These are phyloP conservation scores for Rhexocercosporidium sp. DNA, from an alignment of 2,329 filamentous ascomycete genomes.

Conservation along the genomic window DNA sequence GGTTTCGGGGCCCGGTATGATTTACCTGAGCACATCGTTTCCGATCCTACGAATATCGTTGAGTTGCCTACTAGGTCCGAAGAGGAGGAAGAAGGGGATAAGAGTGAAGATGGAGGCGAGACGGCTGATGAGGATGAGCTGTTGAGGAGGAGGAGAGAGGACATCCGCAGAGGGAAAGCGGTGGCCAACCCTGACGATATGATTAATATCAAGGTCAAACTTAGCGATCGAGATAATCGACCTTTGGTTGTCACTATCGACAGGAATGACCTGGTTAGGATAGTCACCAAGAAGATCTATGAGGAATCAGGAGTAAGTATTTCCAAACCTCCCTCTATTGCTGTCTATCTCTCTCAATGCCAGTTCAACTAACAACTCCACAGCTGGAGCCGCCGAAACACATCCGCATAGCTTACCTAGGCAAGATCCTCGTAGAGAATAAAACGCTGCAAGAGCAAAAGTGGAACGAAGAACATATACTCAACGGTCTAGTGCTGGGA, in stretches of 20 bases:
- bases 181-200: constrained; percentile 35
- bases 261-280: constrained; percentile 67
- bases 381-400: constrained; percentile 61
- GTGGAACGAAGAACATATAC: constrained; percentile 75
- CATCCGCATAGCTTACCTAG: constrained; percentile 79
- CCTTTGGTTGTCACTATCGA: constrained; percentile 65
- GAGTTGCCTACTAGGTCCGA: constrained; percentile 39
- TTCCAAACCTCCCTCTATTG: too few relatives aligned
- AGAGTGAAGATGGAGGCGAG: constrained; percentile 35
- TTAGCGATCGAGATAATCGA: constrained; percentile 54
- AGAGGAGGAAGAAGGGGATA: constrained; percentile 35
- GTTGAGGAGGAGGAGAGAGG: constrained; percentile 50
- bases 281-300: constrained; percentile 65
- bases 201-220: constrained; percentile 34
- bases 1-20: constrained; percentile 71
- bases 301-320: constrained; percentile 66
- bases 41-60: constrained; percentile 66
- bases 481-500: constrained; percentile 72
- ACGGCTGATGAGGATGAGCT: constrained; percentile 49
- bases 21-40: constrained; percentile 70
- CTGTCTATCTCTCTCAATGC: neutral
- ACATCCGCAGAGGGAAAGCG: constrained; percentile 44
- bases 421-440: constrained; percentile 76
- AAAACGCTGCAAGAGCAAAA: constrained; percentile 70
- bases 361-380: constrained; percentile 8